Base-by-base conservation (phyloP, 1,284 basidiomycete genomes). In the Amylostereum areolatum region DNA sequence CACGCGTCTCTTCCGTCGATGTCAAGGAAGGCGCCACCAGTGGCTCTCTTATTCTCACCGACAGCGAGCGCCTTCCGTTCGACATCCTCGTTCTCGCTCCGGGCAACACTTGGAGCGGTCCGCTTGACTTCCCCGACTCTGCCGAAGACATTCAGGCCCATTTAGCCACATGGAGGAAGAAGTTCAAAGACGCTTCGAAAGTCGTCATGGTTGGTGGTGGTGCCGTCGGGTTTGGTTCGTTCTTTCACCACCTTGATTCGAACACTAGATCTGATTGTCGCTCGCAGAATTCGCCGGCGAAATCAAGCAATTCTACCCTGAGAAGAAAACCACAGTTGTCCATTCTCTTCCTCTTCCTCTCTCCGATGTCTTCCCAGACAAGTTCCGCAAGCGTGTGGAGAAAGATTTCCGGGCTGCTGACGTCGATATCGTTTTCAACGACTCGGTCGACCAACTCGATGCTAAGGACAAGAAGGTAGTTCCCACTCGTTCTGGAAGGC, bases 201-300 rank as follows among this genome's bases (percentile, higher is more conserved):
- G 68, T 83, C 48, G 70, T 80, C 6, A 62, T 86, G 35, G 77
- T 71, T 5, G 85, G 83, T 31, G 83, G 80, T 35, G 84, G 85
- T 28, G 69, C 83, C 3, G 74, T 85, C 29, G 81, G 80, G 6
- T 62, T 77, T 45, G 84, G 83, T 83, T 50, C 52, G 72, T 59
- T 44, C 7, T 27, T 18, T n/a, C 43, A n/a, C 7, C 9, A 25
- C 7, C 28, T n/a, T n/a, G 11, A 12, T 33, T 25, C 7, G 8
- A 2, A 18, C n/a, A 9, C 27, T 8, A 35, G 30, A 25, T 43
- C 24, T 44, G 12, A 27, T 41, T 2, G 9, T 52, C 51, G 44
- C 36, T 31, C 11, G 24, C 51, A 82, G 78, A 83, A 59, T 64
- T 78, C 24, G 72, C 78, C 2, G 79, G 79, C 7, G 80, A 83